Conservation (phyloP, 257 asterid species). For the Nicotiana tabacum region DNA sequence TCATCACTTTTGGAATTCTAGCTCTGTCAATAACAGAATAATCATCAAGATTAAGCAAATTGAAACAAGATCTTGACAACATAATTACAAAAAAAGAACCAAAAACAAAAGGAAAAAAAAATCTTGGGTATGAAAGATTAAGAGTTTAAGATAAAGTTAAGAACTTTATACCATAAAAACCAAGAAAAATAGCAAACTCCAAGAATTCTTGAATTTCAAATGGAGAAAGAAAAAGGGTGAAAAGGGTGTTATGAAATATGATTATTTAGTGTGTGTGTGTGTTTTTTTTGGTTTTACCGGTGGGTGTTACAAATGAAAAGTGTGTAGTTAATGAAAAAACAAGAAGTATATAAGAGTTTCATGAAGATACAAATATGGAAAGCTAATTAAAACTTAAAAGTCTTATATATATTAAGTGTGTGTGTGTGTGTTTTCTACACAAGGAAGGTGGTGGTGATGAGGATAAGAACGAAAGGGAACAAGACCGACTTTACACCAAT, state of each 20-base stretch:
- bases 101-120: not conserved
- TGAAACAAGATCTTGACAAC: slow-evolving; percentile 82
- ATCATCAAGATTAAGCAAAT: slow-evolving; percentile 63
- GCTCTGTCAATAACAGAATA: slow-evolving; percentile 53
- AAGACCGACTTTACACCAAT: slow-evolving; percentile 10
- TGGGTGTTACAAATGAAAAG: slow-evolving; percentile 31
- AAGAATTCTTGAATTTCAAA: not conserved
- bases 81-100: slow-evolving; percentile 16
- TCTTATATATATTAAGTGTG: not conserved
- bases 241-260: too few species aligned
- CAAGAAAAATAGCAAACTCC: not conserved
- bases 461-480: slow-evolving; percentile 14
- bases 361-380: slow-evolving; percentile 19
- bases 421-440: not conserved
- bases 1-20: slow-evolving; percentile 62
- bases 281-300: not conserved
- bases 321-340: slow-evolving; percentile 21
- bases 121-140: not conserved
- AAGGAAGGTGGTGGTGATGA: slow-evolving; percentile 18
- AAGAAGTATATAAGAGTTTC: slow-evolving; percentile 12
- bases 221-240: not conserved
- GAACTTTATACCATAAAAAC: not conserved
- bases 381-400: slow-evolving; percentile 4
- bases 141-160: not conserved
- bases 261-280: too few species aligned